phyloP scores from a whole-genome alignment of 345 rosid species.

The Bruguiera parviflora region DNA sequence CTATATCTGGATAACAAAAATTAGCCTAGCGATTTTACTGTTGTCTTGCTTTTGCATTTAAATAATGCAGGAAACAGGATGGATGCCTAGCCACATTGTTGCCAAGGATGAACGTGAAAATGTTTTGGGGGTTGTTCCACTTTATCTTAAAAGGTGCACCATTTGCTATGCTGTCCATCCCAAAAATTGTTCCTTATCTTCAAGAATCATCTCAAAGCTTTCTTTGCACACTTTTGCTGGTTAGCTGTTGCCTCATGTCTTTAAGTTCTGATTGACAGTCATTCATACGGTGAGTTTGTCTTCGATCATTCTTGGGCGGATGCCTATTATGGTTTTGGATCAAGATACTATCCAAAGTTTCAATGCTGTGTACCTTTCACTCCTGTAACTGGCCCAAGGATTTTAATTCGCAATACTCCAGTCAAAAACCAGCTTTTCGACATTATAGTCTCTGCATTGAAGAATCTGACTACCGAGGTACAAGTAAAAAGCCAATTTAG shows the following conservation, averaged over 20 bases:
- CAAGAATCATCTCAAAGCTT: constrained; percentile 11
- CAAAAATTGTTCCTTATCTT: constrained; percentile 10
- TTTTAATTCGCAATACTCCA: constrained; percentile 54
- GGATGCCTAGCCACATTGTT: constrained; percentile 78
- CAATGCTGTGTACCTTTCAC: constrained; percentile 98
- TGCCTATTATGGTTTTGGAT: constrained; percentile 80
- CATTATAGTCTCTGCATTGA: constrained; percentile 60
- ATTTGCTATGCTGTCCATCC: constrained; percentile 20
- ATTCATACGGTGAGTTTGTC: constrained; percentile 94
- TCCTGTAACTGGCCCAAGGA: constrained; percentile 92
- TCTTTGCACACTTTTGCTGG: neutral
- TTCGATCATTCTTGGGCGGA: constrained; percentile 97
- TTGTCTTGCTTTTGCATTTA: constrained; percentile 10
- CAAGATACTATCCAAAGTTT: constrained; percentile 89
- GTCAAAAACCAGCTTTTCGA: constrained; percentile 71
- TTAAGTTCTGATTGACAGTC: constrained; percentile 50
- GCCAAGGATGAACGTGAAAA: constrained; percentile 67
- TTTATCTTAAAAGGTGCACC: constrained; percentile 85
- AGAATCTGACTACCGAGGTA: constrained; percentile 68
- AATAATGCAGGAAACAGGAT: constrained; percentile 78
- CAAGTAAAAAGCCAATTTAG: neutral
- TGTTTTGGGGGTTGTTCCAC: constrained; percentile 84
- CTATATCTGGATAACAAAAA: neutral
- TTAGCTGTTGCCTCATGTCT: constrained; percentile 23
- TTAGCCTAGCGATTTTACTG: neutral